Evolutionary conservation across 768 basidiomycete species (phyloP).

Genomic region (Trametes cinnabarina): DNA sequence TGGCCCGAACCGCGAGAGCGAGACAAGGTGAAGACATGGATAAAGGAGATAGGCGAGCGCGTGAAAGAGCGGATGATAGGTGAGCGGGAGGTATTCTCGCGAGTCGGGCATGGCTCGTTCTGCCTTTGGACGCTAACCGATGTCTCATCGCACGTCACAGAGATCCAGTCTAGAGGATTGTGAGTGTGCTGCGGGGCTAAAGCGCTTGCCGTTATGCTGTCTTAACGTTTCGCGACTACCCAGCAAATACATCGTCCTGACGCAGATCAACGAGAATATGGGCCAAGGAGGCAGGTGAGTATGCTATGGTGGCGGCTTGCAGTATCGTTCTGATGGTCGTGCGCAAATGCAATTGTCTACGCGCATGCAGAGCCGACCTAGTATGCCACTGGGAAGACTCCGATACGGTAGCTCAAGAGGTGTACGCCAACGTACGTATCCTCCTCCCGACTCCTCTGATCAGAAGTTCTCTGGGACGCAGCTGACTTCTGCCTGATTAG

Average conservation of each 20-base stretch:
- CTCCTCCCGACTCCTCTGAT: slow-evolving; percentile 6
- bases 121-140: not conserved
- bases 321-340: not conserved
- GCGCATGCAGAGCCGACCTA: slow-evolving; percentile 62
- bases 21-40: slow-evolving; percentile 70
- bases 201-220: slow-evolving; percentile 1
- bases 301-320: not conserved
- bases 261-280: slow-evolving; percentile 80
- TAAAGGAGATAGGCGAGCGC: slow-evolving; percentile 80
- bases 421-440: slow-evolving; percentile 70
- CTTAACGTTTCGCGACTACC: slow-evolving; percentile 16
- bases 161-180: slow-evolving; percentile 81
- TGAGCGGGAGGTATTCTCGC: slow-evolving; percentile 22
- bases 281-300: slow-evolving; percentile 83
- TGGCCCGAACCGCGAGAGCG: slow-evolving; percentile 73
- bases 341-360: not conserved
- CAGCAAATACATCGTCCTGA: slow-evolving; percentile 86
- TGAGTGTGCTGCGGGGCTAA: slow-evolving; percentile 41
- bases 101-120: not conserved
- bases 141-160: slow-evolving; percentile 29
- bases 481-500: slow-evolving; percentile 37
- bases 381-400: slow-evolving; percentile 87
- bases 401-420: slow-evolving; percentile 73
- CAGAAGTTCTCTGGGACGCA: slow-evolving; percentile 7
- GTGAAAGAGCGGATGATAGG: slow-evolving; percentile 81